These are phyloP conservation scores for Dipteronia sinensis DNA, from an alignment of 345 rosid species.

Conservation along the genomic window DNA sequence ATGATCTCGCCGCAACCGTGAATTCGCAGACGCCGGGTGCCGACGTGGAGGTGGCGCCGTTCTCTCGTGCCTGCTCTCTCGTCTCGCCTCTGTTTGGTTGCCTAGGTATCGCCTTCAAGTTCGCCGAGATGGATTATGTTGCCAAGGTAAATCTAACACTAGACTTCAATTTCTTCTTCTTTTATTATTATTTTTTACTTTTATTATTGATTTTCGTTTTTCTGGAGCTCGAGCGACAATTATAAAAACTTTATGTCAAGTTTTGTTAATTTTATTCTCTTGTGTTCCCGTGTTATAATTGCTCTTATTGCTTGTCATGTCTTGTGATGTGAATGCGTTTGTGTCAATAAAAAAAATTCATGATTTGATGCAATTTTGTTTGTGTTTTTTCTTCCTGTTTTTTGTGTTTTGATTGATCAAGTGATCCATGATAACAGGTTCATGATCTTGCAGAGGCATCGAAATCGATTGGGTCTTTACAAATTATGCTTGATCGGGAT, in stretches of 20 bases:
- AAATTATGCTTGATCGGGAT: constrained; percentile 64
- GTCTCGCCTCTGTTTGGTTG: constrained; percentile 95
- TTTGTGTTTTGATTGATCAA: background rate
- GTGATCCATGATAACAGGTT: constrained; percentile 48
- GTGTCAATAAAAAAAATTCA: background rate
- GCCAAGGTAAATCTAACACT: constrained; percentile 60
- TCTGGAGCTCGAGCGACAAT: too few species aligned
- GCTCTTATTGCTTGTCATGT: background rate
- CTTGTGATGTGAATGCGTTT: background rate
- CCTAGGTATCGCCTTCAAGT: constrained; percentile 93
- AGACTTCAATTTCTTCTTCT: background rate
- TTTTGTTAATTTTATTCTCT: too few species aligned
- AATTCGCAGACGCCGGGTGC: constrained; percentile 41
- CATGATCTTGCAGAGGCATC: constrained; percentile 75
- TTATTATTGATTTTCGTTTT: background rate
- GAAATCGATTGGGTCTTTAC: constrained; percentile 56
- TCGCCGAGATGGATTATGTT: constrained; percentile 95
- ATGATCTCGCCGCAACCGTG: constrained; percentile 51
- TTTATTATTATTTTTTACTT: background rate
- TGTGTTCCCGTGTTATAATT: background rate
- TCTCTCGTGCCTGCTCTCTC: constrained; percentile 83
- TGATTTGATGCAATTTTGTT: background rate
- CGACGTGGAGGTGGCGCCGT: constrained; percentile 64
- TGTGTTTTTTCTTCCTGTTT: too few species aligned
- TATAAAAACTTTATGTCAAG: too few species aligned